Evolutionary conservation across 2,329 filamentous ascomycete genomes (phyloP), one percentile per base, ranked within the genome.

Genomic region (Juglanconis oblonga): DNA sequence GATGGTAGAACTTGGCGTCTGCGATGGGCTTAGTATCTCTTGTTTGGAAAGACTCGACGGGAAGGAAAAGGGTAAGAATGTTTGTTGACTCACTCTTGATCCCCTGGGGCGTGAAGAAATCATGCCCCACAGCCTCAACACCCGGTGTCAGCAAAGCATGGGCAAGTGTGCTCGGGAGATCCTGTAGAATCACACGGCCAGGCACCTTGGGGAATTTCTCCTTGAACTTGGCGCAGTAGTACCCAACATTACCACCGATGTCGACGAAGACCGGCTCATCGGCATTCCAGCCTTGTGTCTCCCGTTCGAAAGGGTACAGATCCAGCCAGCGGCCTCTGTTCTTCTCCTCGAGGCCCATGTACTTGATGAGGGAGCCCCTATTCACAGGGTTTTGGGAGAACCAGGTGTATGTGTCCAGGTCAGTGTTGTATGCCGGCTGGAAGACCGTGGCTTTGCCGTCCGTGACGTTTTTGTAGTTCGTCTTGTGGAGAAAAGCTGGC

Each of bases 151-250:
- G 10, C 10, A 52, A 24, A 3, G 49, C 32, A 7, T 40, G 49
- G 32, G 32, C 32, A n/a, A 52, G 10, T n/a, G 31, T 52, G 17
- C n/a, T 14, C 10, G 49, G 49, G 10, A 52, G 49, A 38, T 84
- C 82, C 64, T 85, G 79, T 0, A 84, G 68, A 1, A 84, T 67
- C 2, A 83, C 66, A 4, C 72, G 69, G 1, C 80, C 80, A 0
- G 74, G 73, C 0, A 70, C 66, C 0, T 72, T 54, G 0, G 77
- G 73, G 61, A 74, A 73, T 52, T 75, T 73, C 0, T 65, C 62
- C 2, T 55, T 69, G 58, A 81, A 74, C 44, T 75, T 69, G 2
- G 65, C 63, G 5, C 78, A 58, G 61, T 79, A 73, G 59, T 79
- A 75, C 5, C 78, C 77, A 0, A 72, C 53, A 36, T 71, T 69